phyloP scores from a whole-genome alignment of 2,329 filamentous ascomycete genomes.

The Diaporthe destruens region DNA sequence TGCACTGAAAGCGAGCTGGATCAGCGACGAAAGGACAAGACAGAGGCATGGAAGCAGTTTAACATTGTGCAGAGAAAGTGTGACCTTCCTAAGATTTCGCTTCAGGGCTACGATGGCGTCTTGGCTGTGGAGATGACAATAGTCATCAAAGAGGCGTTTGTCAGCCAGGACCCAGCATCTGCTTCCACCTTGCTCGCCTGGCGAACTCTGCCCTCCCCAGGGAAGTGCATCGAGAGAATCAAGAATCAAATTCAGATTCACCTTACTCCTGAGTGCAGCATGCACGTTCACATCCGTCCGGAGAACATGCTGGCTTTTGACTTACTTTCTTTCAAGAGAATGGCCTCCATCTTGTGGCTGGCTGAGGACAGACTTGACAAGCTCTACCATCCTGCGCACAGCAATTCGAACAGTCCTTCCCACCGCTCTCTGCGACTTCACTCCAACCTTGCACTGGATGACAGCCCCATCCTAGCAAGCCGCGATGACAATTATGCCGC shows the following conservation, averaged over 20 bases:
- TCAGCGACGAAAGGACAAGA: not conserved
- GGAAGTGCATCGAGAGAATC: constrained; percentile 1
- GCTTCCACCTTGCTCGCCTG: not conserved
- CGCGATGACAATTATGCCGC: no score
- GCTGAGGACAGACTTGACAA: not conserved
- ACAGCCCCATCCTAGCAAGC: no score
- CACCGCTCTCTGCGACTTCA: not conserved
- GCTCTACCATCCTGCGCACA: not conserved
- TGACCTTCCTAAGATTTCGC: not conserved
- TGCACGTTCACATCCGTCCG: not conserved
- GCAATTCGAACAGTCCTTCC: not conserved
- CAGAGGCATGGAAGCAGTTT: not conserved
- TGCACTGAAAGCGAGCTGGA: not conserved
- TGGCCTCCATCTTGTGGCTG: not conserved
- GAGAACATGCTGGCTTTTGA: not conserved
- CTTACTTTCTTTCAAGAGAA: not conserved
- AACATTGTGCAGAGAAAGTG: constrained; percentile 7
- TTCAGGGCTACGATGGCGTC: constrained; percentile 1
- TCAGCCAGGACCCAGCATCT: not conserved
- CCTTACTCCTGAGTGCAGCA: not conserved
- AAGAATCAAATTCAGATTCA: not conserved
- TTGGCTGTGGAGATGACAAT: not conserved
- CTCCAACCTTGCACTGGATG: not conserved
- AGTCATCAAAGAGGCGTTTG: not conserved
- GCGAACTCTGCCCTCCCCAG: not conserved